Percentiles rank a stretch among this genome's conserved stretches.
These are phyloP conservation scores for Ophiostoma sp. DNA, from an alignment of 2,329 filamentous ascomycete genomes.

Conservation along the genomic window DNA sequence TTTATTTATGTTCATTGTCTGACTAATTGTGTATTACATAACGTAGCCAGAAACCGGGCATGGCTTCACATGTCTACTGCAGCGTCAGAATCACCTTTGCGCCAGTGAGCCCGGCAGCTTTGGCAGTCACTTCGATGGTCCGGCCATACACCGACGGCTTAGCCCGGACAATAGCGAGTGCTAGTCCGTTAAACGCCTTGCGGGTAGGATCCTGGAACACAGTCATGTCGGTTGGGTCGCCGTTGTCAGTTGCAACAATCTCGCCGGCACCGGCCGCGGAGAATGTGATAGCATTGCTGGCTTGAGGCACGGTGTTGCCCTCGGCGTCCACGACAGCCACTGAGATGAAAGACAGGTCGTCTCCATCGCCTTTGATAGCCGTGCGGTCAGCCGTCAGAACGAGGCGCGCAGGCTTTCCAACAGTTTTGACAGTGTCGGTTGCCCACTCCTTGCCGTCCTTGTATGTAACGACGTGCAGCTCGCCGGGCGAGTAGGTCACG, in stretches of 20 bases:
- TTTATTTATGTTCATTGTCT: not conserved
- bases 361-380: slow-evolving; percentile 38
- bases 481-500: slow-evolving; percentile 44
- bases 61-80: not conserved
- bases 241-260: slow-evolving; percentile 49
- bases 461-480: slow-evolving; percentile 44
- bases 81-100: slow-evolving; percentile 21
- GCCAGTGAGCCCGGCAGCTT: slow-evolving; percentile 23
- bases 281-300: slow-evolving; percentile 41
- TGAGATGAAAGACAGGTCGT: slow-evolving; percentile 44
- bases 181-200: slow-evolving; percentile 39
- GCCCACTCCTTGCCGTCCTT: slow-evolving; percentile 46
- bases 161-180: slow-evolving; percentile 38
- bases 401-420: slow-evolving; percentile 37
- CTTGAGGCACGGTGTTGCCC: slow-evolving; percentile 41
- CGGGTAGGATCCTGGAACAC: slow-evolving; percentile 38
- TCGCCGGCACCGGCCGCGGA: slow-evolving; percentile 39
- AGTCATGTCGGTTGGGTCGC: slow-evolving; percentile 42
- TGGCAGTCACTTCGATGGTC: slow-evolving; percentile 22
- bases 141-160: slow-evolving; percentile 26
- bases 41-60: not conserved
- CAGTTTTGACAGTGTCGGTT: slow-evolving; percentile 38
- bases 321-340: slow-evolving; percentile 41
- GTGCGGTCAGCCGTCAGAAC: slow-evolving; percentile 37
- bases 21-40: not conserved